phyloP scores from a whole-genome alignment of 108 stramenopile genomes.

The Skeletonema potamos region DNA sequence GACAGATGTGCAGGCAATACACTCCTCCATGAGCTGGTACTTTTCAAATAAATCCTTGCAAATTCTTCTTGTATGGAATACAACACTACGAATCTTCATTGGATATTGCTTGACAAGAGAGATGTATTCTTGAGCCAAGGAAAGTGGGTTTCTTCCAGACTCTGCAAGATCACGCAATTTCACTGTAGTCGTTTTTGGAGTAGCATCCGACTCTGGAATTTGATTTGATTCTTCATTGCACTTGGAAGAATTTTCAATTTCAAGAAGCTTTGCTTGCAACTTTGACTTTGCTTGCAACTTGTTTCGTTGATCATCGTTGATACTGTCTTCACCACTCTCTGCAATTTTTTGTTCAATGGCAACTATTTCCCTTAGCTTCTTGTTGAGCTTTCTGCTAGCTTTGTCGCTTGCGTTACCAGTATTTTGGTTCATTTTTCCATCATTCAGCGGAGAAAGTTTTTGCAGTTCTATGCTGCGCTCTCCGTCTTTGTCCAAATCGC shows the following conservation, averaged over 20 bases:
- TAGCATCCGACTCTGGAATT: background rate
- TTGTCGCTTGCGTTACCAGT: slow-evolving; percentile 3
- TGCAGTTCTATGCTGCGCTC: slow-evolving; percentile 14
- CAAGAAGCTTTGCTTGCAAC: slow-evolving; percentile 29
- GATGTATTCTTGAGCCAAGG: slow-evolving; percentile 81
- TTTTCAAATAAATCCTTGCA: slow-evolving; percentile 61
- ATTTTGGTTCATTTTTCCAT: background rate
- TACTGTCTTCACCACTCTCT: slow-evolving; percentile 14
- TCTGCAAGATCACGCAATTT: slow-evolving; percentile 51
- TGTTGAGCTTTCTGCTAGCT: slow-evolving; percentile 45
- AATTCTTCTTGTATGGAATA: slow-evolving; percentile 89
- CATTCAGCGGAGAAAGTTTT: slow-evolving; percentile 26
- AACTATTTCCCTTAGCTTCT: slow-evolving; percentile 69
- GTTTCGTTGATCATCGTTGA: slow-evolving; percentile 55
- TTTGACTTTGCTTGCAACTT: slow-evolving; percentile 49
- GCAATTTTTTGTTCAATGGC: slow-evolving; percentile 50
- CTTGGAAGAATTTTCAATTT: slow-evolving; percentile 1
- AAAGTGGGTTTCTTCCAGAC: slow-evolving; percentile 36
- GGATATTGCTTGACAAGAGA: slow-evolving; percentile 69
- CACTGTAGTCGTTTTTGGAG: slow-evolving; percentile 7
- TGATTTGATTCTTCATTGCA: background rate
- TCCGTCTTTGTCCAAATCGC: slow-evolving; percentile 30
- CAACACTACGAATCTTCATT: slow-evolving; percentile 73
- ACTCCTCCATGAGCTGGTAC: slow-evolving; percentile 90
- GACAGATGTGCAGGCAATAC: slow-evolving; percentile 60